These are phyloP conservation scores for Arxiozyma slooffiae DNA, from an alignment of 1,139 yeast genomes.

Conservation along the genomic window DNA sequence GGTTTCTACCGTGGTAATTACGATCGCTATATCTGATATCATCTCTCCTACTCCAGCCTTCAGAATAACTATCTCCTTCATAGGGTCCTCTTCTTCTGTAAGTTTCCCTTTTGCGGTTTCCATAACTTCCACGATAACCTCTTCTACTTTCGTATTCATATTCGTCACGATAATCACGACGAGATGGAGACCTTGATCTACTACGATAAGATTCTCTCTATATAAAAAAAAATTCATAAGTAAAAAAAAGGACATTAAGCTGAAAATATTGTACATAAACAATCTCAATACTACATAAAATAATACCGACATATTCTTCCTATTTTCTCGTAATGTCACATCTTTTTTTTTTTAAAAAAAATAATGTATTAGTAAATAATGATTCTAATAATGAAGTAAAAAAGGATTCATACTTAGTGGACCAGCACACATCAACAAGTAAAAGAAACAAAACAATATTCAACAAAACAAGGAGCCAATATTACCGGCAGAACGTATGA, in stretches of 20 bases:
- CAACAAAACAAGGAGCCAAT: not conserved
- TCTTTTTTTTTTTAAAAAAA: not conserved
- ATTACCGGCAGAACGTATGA: not conserved
- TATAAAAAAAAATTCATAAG: not conserved
- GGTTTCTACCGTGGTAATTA: not conserved
- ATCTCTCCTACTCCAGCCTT: not conserved
- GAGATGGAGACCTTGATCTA: constrained; percentile 16
- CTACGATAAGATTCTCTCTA: constrained; percentile 7
- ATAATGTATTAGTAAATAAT: constrained; percentile 1
- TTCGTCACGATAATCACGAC: constrained; percentile 8
- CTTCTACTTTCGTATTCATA: constrained; percentile 19
- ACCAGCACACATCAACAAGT: not conserved
- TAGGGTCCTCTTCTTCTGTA: not conserved
- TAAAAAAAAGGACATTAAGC: not conserved
- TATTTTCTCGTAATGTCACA: not conserved
- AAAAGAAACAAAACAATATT: no score
- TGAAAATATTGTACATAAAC: not conserved
- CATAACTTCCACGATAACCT: constrained; percentile 13
- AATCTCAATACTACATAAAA: not conserved
- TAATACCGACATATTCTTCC: no score
- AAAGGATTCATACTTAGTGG: not conserved
- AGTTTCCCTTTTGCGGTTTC: constrained; percentile 14
- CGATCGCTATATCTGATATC: constrained; percentile 1
- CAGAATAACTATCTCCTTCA: not conserved
- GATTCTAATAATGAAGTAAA: not conserved